Base-by-base conservation (phyloP, 768 basidiomycete genomes). In the Floccularia luteovirens region DNA sequence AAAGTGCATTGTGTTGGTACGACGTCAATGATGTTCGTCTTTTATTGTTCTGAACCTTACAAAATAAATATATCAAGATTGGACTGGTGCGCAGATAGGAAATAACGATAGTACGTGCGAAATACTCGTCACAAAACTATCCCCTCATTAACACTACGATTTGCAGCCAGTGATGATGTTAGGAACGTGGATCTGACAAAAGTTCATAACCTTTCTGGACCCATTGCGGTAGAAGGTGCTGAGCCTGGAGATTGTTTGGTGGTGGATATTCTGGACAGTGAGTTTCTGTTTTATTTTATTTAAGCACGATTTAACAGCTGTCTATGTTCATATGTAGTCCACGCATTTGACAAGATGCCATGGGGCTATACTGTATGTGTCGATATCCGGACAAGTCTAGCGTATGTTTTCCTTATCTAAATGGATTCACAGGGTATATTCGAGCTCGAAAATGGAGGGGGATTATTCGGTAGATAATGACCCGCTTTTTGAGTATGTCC, bases 231-330 rank as follows among this genome's bases (percentile, higher is more conserved):
- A 10, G 81, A 86, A 47, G 82, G 80, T 11, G 78, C 86, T 1
- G 77, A 83, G 47, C 84, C 86, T 0, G 86, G 85, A 1, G 85
- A 89, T 52, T 84, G 81, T 38, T 67, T 89, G 2, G 79, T 85
- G 5, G 79, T 89, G 3, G 85, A 89, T 42, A 83, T 89, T 42
- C 59, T 89, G n/a, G 82, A 87, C 50, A 75, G 80, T 81, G 48
- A 31, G 61, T 41, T 23, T 25, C 6, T 17, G n/a, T n/a, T n/a
- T 17, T 7, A 17, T 19, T 28, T 28, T 14, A 28, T 8, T 28
- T 28, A 28, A 28, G 8, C 10, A 28, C 27, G 27, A 28, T 14
- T 28, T 8, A 14, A 28, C 8, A 8, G 27, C 14, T 14, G 8
- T 28, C 14, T 28, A 16, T 14, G 25, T 6, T 31, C 21, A n/a